Evolutionary conservation across 352 stramenopile species (phyloP).

Genomic region (Bremia lactucae): DNA sequence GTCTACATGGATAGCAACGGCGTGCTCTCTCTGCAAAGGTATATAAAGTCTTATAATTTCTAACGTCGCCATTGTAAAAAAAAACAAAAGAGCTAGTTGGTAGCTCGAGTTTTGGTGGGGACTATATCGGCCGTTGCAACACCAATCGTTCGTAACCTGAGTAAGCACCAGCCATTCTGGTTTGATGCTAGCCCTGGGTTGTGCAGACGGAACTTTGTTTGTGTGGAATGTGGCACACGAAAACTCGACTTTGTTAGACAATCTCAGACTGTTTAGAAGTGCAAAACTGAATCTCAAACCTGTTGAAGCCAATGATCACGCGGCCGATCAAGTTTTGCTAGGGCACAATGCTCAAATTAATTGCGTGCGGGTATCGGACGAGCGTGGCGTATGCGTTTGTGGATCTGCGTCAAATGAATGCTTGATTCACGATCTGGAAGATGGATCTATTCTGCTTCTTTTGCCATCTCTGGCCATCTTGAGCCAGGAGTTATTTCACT

Average conservation of each 20-base stretch:
- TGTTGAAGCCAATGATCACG: slow-evolving; percentile 68
- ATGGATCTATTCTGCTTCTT: slow-evolving; percentile 57
- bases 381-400: slow-evolving; percentile 64
- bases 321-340: slow-evolving; percentile 63
- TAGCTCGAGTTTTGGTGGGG: slow-evolving; percentile 6
- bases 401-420: slow-evolving; percentile 60
- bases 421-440: slow-evolving; percentile 44
- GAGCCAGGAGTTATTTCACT: slow-evolving; percentile 43
- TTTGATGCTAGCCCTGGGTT: slow-evolving; percentile 41
- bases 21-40: slow-evolving; percentile 62
- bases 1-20: slow-evolving; percentile 62
- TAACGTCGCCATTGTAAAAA: too few relatives aligned
- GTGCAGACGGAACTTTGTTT: slow-evolving; percentile 62
- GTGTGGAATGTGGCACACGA: slow-evolving; percentile 66
- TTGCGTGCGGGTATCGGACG: slow-evolving; percentile 55
- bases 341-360: slow-evolving; percentile 54
- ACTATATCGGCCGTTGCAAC: slow-evolving; percentile 63
- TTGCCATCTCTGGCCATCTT: slow-evolving; percentile 29
- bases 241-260: slow-evolving; percentile 58
- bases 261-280: slow-evolving; percentile 67
- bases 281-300: slow-evolving; percentile 36
- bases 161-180: slow-evolving; percentile 37
- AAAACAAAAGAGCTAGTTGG: slow-evolving; percentile 5
- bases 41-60: too few relatives aligned
- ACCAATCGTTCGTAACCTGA: slow-evolving; percentile 59